Evolutionary conservation across 164 flowering plant genomes (phyloP), one percentile per base, ranked within the genome.

Genomic region (Paratinospora sagittata): DNA sequence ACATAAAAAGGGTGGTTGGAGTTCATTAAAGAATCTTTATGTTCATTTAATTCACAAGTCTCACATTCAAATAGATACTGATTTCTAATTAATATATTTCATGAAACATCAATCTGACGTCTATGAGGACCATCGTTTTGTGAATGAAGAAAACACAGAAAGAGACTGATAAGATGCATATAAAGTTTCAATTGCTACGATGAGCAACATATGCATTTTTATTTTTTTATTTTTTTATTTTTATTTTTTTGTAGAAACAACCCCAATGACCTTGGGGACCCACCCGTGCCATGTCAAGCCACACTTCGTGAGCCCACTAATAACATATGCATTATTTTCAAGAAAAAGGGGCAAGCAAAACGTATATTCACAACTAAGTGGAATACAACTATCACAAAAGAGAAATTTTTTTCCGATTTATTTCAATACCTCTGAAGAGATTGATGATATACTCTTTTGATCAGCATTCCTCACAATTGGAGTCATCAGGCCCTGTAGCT

Each of bases 391-490:
- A 41, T 61, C 24, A 23, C 24, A 37, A 47, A 72, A 72, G 8
- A 55, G 12, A 67, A 60, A 0, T 30, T 61, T 5, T 45, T 9
- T 45, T 9, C n/a, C 65, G 13, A 21, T 27, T 60, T 55, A 21
- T 3, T 55, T 12, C 49, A 63, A 43, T 89, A 92, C 98, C 98
- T 92, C 98, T 39, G 66, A 58, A 66, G 99, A 92, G 71, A 95
- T 95, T 30, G 96, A 67, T 27, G 89, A 89, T 73, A 95, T 84
- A 68, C 92, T 81, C 83, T 95, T 95, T 78, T 91, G 96, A 84
- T 95, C 98, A 37, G 96, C 96, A 79, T 92, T 91, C 80, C 85
- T 90, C 30, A 95, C 76, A n/a, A 95, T 90, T 55, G 98, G 99
- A 78, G 99, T 95, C 98, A 95, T 89, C 86, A 95, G 85, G 10